Conservation (phyloP, 768 basidiomycete species). For the Tulasnella sp. region DNA sequence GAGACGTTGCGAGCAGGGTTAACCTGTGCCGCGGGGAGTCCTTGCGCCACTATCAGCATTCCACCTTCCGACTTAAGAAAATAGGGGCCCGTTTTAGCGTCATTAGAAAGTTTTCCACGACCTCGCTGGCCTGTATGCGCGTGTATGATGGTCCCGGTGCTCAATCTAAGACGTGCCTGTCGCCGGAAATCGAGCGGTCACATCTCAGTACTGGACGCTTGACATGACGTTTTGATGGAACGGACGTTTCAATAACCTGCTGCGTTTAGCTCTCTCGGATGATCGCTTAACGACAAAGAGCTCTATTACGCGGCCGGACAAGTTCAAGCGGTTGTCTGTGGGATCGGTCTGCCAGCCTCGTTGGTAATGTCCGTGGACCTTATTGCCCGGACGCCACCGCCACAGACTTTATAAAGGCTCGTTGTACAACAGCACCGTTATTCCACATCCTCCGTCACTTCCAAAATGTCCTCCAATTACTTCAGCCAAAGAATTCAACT, state of each 20-base stretch:
- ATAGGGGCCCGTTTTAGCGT: neutral
- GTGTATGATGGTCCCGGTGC: neutral
- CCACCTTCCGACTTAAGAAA: neutral
- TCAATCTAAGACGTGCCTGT: neutral
- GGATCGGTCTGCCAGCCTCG: neutral
- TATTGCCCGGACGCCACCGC: neutral
- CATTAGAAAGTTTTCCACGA: neutral
- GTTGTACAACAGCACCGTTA: neutral
- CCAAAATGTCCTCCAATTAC: neutral
- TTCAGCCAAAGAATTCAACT: neutral
- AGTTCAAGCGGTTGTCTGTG: neutral
- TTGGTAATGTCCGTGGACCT: neutral
- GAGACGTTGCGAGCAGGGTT: neutral
- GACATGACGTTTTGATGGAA: neutral
- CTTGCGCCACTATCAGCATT: neutral
- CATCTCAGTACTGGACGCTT: neutral
- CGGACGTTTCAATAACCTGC: neutral
- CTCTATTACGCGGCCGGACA: neutral
- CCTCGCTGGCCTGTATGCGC: neutral
- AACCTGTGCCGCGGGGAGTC: neutral
- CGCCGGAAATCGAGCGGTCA: neutral
- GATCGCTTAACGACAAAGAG: neutral
- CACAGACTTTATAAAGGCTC: neutral
- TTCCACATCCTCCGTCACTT: neutral
- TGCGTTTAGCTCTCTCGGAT: neutral